Percentiles rank a stretch among this genome's conserved stretches.
phyloP scores from a whole-genome alignment of 2,329 filamentous ascomycete species.

The Seiridium cupressi region DNA sequence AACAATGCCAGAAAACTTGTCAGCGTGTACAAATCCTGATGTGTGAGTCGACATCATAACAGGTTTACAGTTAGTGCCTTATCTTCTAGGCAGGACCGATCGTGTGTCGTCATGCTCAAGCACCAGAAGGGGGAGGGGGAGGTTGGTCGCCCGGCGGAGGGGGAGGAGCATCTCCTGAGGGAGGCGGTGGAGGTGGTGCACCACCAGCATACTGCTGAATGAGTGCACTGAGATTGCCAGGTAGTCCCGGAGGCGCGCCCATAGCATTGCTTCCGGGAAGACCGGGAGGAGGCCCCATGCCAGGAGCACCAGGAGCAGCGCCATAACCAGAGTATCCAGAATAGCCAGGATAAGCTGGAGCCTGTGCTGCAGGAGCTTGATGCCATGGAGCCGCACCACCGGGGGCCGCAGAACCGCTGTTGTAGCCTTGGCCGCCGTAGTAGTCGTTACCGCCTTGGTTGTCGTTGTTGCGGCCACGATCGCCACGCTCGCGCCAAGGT shows the following conservation, averaged over 20 bases:
- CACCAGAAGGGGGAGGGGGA: conserved; percentile 60
- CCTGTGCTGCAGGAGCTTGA: conserved; percentile 48
- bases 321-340: conserved; percentile 47
- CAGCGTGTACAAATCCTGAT: not conserved
- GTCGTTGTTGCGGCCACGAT: conserved; percentile 47
- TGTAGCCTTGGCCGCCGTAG: conserved; percentile 38
- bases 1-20: not conserved
- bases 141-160: conserved; percentile 58
- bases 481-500: conserved; percentile 36
- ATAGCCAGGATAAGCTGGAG: conserved; percentile 58
- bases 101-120: conserved; percentile 27
- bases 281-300: conserved; percentile 44
- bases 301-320: conserved; percentile 57
- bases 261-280: conserved; percentile 46
- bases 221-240: conserved; percentile 60
- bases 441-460: conserved; percentile 50
- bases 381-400: conserved; percentile 57
- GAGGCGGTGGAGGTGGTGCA: conserved; percentile 56
- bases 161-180: conserved; percentile 59
- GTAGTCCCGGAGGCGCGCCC: conserved; percentile 51
- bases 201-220: conserved; percentile 64
- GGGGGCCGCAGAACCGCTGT: conserved; percentile 18
- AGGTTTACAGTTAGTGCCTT: not conserved
- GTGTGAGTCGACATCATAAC: not conserved
- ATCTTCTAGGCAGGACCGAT: not conserved